Evolutionary conservation across 2,329 filamentous ascomycete species (phyloP).

Genomic region (Huntiella omanensis): DNA sequence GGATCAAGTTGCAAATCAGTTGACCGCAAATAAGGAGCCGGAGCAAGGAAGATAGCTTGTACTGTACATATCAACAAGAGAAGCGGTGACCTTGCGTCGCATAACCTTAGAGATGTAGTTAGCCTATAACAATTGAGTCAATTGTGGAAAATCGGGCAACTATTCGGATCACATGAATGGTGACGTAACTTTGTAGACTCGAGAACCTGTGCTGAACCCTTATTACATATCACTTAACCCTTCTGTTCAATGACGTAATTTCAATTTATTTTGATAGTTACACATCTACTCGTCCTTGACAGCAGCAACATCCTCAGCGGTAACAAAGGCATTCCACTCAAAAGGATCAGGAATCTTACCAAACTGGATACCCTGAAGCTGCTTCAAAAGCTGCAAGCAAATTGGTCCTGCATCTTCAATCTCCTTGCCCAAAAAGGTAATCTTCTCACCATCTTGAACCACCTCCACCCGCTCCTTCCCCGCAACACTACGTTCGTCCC

Average conservation of each 20-base stretch:
- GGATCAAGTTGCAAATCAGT: not conserved
- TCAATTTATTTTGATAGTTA: not conserved
- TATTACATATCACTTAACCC: too few species aligned
- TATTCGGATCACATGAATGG: too few species aligned
- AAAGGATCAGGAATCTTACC: constrained; percentile 62
- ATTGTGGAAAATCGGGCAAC: too few species aligned
- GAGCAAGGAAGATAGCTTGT: not conserved
- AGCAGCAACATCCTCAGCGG: constrained; percentile 25
- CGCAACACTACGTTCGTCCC: constrained; percentile 21
- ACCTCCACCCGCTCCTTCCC: constrained; percentile 7
- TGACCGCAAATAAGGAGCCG: not conserved
- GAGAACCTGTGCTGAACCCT: too few species aligned
- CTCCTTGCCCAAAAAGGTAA: constrained; percentile 33
- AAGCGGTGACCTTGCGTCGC: too few species aligned
- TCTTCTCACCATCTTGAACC: constrained; percentile 21
- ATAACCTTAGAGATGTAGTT: too few species aligned
- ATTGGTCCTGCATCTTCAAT: constrained; percentile 54
- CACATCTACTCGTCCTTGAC: constrained; percentile 15
- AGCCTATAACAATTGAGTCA: too few species aligned
- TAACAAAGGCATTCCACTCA: constrained; percentile 44
- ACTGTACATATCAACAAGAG: too few species aligned
- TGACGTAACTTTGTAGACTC: too few species aligned
- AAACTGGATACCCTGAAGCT: constrained; percentile 69
- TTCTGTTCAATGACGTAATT: not conserved
- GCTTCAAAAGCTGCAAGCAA: constrained; percentile 51